Conservation (phyloP, 148 eudicot genomes). For the Simmondsia chinensis region DNA sequence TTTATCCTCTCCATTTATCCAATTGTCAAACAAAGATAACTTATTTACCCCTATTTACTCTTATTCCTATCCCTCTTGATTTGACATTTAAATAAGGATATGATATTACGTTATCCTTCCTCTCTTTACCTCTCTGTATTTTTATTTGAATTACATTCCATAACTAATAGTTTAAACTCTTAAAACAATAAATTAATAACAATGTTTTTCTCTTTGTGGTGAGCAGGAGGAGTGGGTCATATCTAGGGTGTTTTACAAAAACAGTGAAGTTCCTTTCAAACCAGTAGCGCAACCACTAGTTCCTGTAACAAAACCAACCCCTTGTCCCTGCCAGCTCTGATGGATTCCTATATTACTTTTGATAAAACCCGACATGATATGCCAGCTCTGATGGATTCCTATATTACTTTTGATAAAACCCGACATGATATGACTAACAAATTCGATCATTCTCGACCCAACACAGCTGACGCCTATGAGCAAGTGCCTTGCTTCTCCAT, state of each 20-base stretch:
- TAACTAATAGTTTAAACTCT: too few species aligned
- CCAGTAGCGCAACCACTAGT: neutral
- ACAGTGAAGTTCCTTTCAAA: slow-evolving; percentile 1
- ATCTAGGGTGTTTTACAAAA: slow-evolving; percentile 10
- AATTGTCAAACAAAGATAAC: too few species aligned
- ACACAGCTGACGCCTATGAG: slow-evolving; percentile 1
- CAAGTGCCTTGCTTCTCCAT: slow-evolving; percentile 17
- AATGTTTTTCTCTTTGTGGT: too few species aligned
- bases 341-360: slow-evolving; percentile 8
- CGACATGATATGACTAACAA: neutral
- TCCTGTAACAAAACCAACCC: slow-evolving; percentile 1
- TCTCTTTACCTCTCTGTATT: too few species aligned
- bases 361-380: neutral
- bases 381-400: neutral
- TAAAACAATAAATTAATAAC: too few species aligned
- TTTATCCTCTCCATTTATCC: too few species aligned
- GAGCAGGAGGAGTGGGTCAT: slow-evolving; percentile 13
- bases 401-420: neutral
- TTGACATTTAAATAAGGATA: too few species aligned
- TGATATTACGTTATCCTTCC: too few species aligned
- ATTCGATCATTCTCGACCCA: too few species aligned
- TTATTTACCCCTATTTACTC: too few species aligned
- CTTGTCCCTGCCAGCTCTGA: slow-evolving; percentile 5
- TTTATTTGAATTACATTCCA: too few species aligned
- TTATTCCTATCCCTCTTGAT: too few species aligned